A percentile compares a stretch with the other conserved stretches of the same genome.
These are phyloP conservation scores for Lolium perenne DNA, from an alignment of 176 grass and related monocot species.

Conservation along the genomic window DNA sequence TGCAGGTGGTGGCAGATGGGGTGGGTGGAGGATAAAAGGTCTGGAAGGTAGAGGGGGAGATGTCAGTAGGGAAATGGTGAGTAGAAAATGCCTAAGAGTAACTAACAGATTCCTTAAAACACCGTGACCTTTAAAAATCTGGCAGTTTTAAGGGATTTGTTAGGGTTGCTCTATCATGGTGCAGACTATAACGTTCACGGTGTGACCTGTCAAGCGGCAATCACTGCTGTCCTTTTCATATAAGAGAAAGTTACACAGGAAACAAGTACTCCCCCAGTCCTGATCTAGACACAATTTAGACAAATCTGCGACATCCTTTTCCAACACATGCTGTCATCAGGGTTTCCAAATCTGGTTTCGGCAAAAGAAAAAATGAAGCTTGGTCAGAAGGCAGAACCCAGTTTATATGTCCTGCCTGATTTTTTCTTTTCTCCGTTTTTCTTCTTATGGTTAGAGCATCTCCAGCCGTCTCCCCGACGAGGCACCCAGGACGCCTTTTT, in stretches of 20 bases:
- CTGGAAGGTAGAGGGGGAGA: neutral
- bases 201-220: neutral
- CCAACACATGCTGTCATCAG: neutral
- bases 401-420: neutral
- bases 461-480: too few relatives aligned
- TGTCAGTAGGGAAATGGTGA: neutral
- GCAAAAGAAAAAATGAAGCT: neutral
- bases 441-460: conserved; percentile 1
- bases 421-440: neutral
- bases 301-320: too few relatives aligned
- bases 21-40: neutral
- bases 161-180: neutral
- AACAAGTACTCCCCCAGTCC: too few relatives aligned
- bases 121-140: too few relatives aligned
- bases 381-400: neutral
- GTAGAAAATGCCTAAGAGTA: neutral
- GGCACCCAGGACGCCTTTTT: too few relatives aligned
- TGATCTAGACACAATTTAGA: too few relatives aligned
- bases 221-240: neutral
- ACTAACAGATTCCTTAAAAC: too few relatives aligned
- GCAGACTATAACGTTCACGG: neutral
- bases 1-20: neutral
- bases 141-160: too few relatives aligned
- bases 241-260: too few relatives aligned
- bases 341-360: neutral